Evolutionary conservation across 129 eudicot species (phyloP), one percentile per base, ranked within the genome.

Genomic region (Gnaphalium uliginosum): DNA sequence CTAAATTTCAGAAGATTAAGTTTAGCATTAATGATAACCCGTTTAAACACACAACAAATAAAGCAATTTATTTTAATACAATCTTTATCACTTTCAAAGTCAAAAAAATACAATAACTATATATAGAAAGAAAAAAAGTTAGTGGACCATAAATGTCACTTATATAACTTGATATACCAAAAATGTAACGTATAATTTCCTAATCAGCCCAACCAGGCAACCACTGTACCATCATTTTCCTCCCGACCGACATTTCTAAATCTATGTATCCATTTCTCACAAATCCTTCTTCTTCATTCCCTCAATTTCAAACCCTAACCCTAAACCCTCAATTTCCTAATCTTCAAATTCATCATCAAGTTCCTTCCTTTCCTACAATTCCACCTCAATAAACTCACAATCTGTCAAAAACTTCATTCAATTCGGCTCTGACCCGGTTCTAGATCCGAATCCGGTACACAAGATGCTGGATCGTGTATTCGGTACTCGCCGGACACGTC

Each of bases 401-500:
- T 22, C 54, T 58, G 53, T 46, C 3, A 14, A 14, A 46, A 13
- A 46, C 5, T 54, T 59, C 19, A 69, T 78, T 73, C 30, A 9
- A 14, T 50, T 33, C 32, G n/a, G 24, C 29, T 32, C 71, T 50
- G 60, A 51, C 58, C 66, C 29, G 68, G 68, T 76, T 60, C 27
- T 25, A 72, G 78, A 51, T 51, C 80, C 25, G 71, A 51, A 24
- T 29, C 39, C 14, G 39, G 9, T 29, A 15, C 27, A 6, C 9
- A 74, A 77, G 32, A 87, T 85, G 93, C 78, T 90, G 68, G 89
- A 85, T 53, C 87, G 89, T 75, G 43, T 73, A 22, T 59, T 90
- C 14, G 85, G 90, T 23, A 76, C 86, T 6, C 96, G 88, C 69
- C 84, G 90, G 65, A 86, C 58, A 19, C 85, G 92, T 48, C 96